Conservation (phyloP, 2,329 filamentous ascomycete species). For the Pseudogymnoascus verrucosus region DNA sequence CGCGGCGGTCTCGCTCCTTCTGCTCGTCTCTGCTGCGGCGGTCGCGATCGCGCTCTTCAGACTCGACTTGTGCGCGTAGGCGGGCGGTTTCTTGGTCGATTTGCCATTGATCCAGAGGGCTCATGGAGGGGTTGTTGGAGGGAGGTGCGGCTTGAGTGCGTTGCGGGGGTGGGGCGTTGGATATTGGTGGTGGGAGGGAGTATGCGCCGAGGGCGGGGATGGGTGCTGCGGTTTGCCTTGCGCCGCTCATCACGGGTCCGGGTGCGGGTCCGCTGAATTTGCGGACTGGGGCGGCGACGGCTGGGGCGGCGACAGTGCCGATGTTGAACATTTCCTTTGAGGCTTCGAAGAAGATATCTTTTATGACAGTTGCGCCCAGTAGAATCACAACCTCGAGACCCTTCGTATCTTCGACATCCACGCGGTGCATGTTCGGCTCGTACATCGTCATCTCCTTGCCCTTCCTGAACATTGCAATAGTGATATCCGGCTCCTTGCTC, state of each 20-base stretch:
- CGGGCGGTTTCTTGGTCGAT: conserved; percentile 73
- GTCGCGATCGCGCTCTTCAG: conserved; percentile 38
- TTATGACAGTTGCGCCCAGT: conserved; percentile 54
- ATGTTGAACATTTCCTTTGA: conserved; percentile 75
- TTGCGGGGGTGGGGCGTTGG: conserved; percentile 16
- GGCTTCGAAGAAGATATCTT: conserved; percentile 56
- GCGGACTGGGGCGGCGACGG: conserved; percentile 15
- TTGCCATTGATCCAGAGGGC: conserved; percentile 27
- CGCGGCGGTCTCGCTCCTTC: conserved; percentile 44
- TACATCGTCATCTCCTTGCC: conserved; percentile 72
- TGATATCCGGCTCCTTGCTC: conserved; percentile 90
- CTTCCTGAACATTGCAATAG: conserved; percentile 76
- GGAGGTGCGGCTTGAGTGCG: conserved; percentile 16
- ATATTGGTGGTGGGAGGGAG: conserved; percentile 16
- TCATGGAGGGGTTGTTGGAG: conserved; percentile 26
- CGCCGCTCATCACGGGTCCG: conserved; percentile 23
- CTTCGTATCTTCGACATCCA: conserved; percentile 91
- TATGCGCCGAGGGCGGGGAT: conserved; percentile 11
- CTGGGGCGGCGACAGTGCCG: conserved; percentile 35
- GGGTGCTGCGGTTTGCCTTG: conserved; percentile 14
- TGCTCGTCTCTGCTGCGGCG: conserved; percentile 49
- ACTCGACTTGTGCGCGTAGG: conserved; percentile 46
- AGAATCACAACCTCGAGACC: conserved; percentile 78
- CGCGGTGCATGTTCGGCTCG: conserved; percentile 81
- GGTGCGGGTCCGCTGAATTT: conserved; percentile 22